Base-by-base conservation (phyloP, 2,329 filamentous ascomycete genomes). In the Trichophyton benhamiae region DNA sequence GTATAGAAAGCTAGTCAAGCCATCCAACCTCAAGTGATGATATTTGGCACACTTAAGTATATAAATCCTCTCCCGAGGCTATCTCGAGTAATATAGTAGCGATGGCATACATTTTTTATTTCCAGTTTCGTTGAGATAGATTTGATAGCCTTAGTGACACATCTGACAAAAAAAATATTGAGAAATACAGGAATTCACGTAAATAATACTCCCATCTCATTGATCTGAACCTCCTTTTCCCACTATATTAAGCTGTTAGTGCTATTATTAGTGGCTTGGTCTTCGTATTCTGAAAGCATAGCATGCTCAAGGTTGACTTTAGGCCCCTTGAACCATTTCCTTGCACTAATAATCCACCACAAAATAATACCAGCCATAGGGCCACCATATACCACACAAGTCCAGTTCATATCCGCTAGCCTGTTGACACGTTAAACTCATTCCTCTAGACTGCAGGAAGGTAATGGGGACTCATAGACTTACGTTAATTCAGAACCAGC, bases 251-350 rank as follows among this genome's bases (percentile, higher is more conserved):
- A 36, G 27, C 27, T 33, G 15, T 20, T 33, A 36, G 27, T 20
- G 15, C 52, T 55, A 36, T 20, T 17, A 8, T 55, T 20, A 49
- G 22, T 55, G 20, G 3, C 13, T 25, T 11, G 20, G 22, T 22
- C 22, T 13, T 55, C 27, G 25, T 44, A 36, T 15, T 5, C 15
- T 13, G 20, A 15, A 13, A 61, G n/a, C 60, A 63, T 64, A 6
- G 57, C 48, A 71, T 84, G 82, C 66, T 83, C 80, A 27, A 87
- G 75, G 67, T 87, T 87, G 63, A 88, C 81, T 74, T 83, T 86
- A 0, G 86, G 85, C 0, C 86, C 86, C 67, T 82, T 85, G 72
- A 88, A 88, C 85, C 85, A 88, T 67, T 82, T 85, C 57, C 77
- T 77, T 8, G 85, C 85, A 65, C 81, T 79, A 3, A 87, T 72